A percentile compares a stretch with the other conserved stretches of the same genome.
Evolutionary conservation across 2,329 filamentous ascomycete species (phyloP).

Genomic region (Beauveria asiatica): DNA sequence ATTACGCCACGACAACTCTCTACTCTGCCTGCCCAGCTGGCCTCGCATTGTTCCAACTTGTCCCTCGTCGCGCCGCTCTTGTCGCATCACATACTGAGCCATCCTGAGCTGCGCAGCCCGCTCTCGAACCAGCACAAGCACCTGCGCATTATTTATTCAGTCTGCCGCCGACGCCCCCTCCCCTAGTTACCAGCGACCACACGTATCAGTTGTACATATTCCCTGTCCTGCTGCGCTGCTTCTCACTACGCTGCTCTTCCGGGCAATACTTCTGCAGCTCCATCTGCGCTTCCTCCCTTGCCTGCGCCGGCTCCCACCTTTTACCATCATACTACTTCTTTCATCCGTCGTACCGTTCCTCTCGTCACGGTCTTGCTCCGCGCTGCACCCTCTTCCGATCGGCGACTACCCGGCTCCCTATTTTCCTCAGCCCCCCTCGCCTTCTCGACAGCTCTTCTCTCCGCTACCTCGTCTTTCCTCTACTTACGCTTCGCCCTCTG

Average conservation of each 20-base stretch:
- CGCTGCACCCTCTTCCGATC: constrained; percentile 1
- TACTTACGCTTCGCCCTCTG: neutral
- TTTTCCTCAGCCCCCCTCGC: neutral
- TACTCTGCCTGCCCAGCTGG: neutral
- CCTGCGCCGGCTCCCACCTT: neutral
- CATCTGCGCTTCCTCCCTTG: neutral
- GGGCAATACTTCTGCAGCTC: neutral
- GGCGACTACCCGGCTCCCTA: neutral
- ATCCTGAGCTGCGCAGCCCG: neutral
- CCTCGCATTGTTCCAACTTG: neutral
- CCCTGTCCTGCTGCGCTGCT: neutral
- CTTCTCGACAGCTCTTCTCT: neutral
- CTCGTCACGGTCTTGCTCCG: constrained; percentile 2
- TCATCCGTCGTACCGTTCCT: neutral
- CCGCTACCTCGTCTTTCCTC: neutral
- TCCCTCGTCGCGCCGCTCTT: neutral
- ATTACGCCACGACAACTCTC: neutral
- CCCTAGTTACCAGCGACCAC: neutral
- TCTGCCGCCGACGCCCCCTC: neutral
- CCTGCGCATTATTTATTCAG: neutral
- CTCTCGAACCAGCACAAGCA: neutral
- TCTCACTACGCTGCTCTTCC: neutral
- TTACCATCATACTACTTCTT: neutral
- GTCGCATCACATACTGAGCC: neutral
- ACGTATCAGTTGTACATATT: neutral